Base-by-base conservation (phyloP, 2,329 filamentous ascomycete species). In the Alternaria rosae region DNA sequence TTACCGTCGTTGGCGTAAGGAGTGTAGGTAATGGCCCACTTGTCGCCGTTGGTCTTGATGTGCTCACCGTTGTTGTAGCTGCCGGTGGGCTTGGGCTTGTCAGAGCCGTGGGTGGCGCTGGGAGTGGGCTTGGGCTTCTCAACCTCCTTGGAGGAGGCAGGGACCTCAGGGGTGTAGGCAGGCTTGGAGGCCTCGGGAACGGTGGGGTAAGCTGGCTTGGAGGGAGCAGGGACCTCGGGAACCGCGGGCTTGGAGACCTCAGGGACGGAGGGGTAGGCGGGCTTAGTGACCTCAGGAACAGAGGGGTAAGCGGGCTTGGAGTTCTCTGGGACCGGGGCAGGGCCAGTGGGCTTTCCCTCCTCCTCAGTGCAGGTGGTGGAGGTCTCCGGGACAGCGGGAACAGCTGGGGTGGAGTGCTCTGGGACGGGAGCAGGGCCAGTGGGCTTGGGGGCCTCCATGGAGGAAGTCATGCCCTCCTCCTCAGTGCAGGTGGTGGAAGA, bases 401-500 rank as follows among this genome's bases (percentile, higher is more conserved):
- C 25, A 11, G 59, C 57, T 17, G 60, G 52, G 41, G 44, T 55
- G 41, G 53, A n/a, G 15, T 21, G n/a, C 28, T 47, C 30, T 30
- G 42, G 51, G 48, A 51, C 58, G n/a, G 57, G 38, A 25, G 58
- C 52, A 4, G 55, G 38, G n/a, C 42, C 6, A 20, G 35, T 17
- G 20, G 59, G 42, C 42, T 59, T 50, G 21, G 57, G 13, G 50
- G 41, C 43, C 28, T 57, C 54, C 13, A 52, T 26, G 20, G 50
- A 45, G 10, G 62, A 58, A 4, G 54, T 47, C 35, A 57, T 59
- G 25, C 42, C 50, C 88, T 89, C 67, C 93, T 75, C 64, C 90
- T 93, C 67, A 87, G 90, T 59, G 90, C 89, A 67, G 90, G 88
- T 84, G 92, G 90, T 92, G 85, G 42, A 57, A 4, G 61, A 59